Base-by-base conservation (phyloP, 371 early-diverging fungal genomes). In the Mucor indicus region DNA sequence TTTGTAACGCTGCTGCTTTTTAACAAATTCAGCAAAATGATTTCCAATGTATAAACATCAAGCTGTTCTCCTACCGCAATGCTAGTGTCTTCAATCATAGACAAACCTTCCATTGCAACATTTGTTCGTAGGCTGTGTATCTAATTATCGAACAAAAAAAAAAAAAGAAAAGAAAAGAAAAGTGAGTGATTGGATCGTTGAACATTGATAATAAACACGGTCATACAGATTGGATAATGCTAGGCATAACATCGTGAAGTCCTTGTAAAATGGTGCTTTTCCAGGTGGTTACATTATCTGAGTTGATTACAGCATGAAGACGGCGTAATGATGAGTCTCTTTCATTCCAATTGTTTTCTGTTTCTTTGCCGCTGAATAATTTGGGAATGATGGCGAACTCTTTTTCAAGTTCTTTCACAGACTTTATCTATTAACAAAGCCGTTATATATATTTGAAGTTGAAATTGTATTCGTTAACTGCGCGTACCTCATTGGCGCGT, bases 121-220 rank as follows among this genome's bases (percentile, higher is more conserved):
- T 61, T 45, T 2, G 66, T 65, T 37, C 74, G 38, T 38, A 69
- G 12, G 22, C 74, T 73, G 9, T 60, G 54, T 4, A 64, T 48
- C 74, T 73, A 36, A 10, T 23, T n/a, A n/a, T n/a, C n/a, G n/a
- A n/a, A n/a, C n/a, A n/a, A n/a, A n/a, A n/a, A n/a, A n/a, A n/a
- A n/a, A n/a, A n/a, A n/a, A n/a, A n/a, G n/a, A n/a, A n/a, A n/a
- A n/a, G n/a, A n/a, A n/a, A n/a, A n/a, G n/a, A n/a, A n/a, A n/a
- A n/a, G n/a, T n/a, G n/a, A n/a, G 16, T n/a, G 11, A 22, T 12
- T 11, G 2, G 21, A 39, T 6, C 30, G 17, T 4, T 27, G 12
- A 13, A 19, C 16, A 32, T 32, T 30, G 6, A 38, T n/a, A 16
- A 1, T 33, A 19, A 22, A 11, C 13, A 29, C 10, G 17, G 27